phyloP scores from a whole-genome alignment of 345 rosid genomes.

The Gossypium stocksii region DNA sequence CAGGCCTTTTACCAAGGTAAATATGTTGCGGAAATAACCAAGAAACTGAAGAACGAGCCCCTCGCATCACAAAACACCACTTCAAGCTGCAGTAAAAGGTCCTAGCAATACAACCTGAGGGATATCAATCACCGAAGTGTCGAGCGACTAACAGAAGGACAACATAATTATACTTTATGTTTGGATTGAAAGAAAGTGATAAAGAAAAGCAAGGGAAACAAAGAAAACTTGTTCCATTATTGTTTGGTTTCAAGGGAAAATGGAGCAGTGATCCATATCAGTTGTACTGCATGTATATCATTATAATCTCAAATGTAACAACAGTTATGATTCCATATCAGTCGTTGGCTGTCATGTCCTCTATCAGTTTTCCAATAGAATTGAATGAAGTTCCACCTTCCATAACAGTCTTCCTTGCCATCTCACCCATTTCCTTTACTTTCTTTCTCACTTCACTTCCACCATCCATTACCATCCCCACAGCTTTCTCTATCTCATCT shows the following conservation, averaged over 20 bases:
- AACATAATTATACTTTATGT: background rate
- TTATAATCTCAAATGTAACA: background rate
- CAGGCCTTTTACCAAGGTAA: slow-evolving; percentile 86
- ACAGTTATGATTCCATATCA: background rate
- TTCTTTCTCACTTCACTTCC: slow-evolving; percentile 18
- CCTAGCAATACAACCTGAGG: background rate
- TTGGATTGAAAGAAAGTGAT: background rate
- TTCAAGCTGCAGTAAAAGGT: background rate
- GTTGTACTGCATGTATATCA: no score
- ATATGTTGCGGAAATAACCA: slow-evolving; percentile 74
- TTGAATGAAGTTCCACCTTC: slow-evolving; percentile 4
- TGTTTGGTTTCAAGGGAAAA: no score
- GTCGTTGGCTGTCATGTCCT: background rate
- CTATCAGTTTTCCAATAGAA: slow-evolving; percentile 1
- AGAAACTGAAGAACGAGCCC: slow-evolving; percentile 47
- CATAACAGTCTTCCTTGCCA: background rate
- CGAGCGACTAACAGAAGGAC: background rate
- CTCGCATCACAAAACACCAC: background rate
- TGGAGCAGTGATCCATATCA: no score
- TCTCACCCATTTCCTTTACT: slow-evolving; percentile 12
- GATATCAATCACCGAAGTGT: background rate
- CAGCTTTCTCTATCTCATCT: background rate
- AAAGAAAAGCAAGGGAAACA: background rate
- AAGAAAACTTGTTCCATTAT: background rate
- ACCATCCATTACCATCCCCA: background rate